Base-by-base conservation (phyloP, 345 rosid genomes). In the Linum lewisii region DNA sequence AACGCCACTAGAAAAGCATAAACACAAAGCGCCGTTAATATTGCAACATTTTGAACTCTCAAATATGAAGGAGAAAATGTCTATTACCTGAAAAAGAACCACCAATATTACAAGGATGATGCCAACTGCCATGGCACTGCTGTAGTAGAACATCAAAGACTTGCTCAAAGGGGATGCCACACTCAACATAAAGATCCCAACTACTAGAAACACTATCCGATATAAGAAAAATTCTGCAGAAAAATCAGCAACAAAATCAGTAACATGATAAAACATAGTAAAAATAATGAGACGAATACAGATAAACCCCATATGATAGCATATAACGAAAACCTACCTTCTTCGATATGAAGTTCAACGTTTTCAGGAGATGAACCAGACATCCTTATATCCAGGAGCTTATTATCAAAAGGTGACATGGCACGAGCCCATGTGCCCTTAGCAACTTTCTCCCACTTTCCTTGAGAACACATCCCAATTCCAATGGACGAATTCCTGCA, bases 51-150 rank as follows among this genome's bases (percentile, higher is more conserved):
- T 16, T 42, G 18, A 11, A 42, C 13, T 42, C 2, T 42, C 47
- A 16, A 42, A 11, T 42, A 11, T 42, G 11, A 42, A 6, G 18
- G 47, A 6, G 16, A 42, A 11, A 42, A 21, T 19, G 44, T 22
- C 19, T 20, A 56, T 52, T 69, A 92, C 98, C 97, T 92, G 98
- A 71, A 88, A 92, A 59, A 92, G 89, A 42, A 92, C 82, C 59
- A 88, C 78, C 66, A 92, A 59, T 66, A 86, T 69, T 38, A 92
- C 95, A 73, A 92, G 98, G 77, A 92, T 70, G 69, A 88, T 68
- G 20, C 98, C 98, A 67, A 84, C 71, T 69, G 85, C 81, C 97
- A 92, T 92, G 36, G 96, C 93, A 71, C 98, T 81, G 74, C 89
- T 62, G 69, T 92, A 92, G 80, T 88, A 92, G 74, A 92, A 88